phyloP scores from a whole-genome alignment of 2,329 filamentous ascomycete genomes.

The Cladosporium austrohemisphaericum region DNA sequence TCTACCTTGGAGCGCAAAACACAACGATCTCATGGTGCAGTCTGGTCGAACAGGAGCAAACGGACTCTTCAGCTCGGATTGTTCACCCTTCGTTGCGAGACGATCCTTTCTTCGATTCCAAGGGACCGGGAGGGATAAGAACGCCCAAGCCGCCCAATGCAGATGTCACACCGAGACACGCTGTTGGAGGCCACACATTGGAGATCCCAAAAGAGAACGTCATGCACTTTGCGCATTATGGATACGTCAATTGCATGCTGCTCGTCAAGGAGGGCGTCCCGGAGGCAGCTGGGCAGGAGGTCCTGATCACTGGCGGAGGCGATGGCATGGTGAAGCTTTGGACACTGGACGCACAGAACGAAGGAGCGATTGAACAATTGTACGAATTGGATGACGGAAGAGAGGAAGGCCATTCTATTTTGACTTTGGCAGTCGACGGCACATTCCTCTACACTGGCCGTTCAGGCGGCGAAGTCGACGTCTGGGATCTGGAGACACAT shows the following conservation, averaged over 20 bases:
- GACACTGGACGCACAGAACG: slow-evolving; percentile 61
- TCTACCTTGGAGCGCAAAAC: slow-evolving; percentile 92
- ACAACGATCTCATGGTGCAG: slow-evolving; percentile 91
- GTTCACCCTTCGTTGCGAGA: slow-evolving; percentile 71
- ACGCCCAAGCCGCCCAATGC: slow-evolving; percentile 67
- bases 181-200: slow-evolving; percentile 61
- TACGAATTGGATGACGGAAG: slow-evolving; percentile 60
- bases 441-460: slow-evolving; percentile 92
- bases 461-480: slow-evolving; percentile 79
- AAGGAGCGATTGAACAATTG: slow-evolving; percentile 65
- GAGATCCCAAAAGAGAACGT: slow-evolving; percentile 81
- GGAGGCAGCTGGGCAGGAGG: slow-evolving; percentile 69
- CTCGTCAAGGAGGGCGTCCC: slow-evolving; percentile 69
- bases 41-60: slow-evolving; percentile 18
- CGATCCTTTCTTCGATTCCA: slow-evolving; percentile 90
- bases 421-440: slow-evolving; percentile 81
- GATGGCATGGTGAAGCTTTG: slow-evolving; percentile 96
- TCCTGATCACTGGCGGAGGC: slow-evolving; percentile 85
- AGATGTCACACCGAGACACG: slow-evolving; percentile 46
- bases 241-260: slow-evolving; percentile 95
- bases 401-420: slow-evolving; percentile 57
- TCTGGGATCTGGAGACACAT: slow-evolving; percentile 94
- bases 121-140: slow-evolving; percentile 74
- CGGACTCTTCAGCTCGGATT: slow-evolving; percentile 12
- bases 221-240: slow-evolving; percentile 85